phyloP scores from a whole-genome alignment of 2,329 filamentous ascomycete species.

The Grosmannia huntii region DNA sequence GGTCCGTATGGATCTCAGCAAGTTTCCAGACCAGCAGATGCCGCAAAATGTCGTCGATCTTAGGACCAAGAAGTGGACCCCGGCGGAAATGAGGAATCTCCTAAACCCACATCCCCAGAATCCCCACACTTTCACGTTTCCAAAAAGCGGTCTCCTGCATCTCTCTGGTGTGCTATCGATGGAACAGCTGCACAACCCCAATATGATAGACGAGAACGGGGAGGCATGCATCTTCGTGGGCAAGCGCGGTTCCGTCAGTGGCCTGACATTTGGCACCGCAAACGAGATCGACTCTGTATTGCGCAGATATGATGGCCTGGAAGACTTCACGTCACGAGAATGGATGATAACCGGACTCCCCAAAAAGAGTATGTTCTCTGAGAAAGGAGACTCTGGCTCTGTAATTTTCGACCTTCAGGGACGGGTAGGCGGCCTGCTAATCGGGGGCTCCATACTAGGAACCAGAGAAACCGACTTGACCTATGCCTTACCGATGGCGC shows the following conservation, averaged over 20 bases:
- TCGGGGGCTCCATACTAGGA: neutral
- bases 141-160: neutral
- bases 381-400: neutral
- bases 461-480: neutral
- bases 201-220: neutral
- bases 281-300: neutral
- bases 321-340: neutral
- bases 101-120: neutral
- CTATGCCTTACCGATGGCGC: constrained; percentile 1
- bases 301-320: neutral
- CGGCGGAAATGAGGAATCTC: neutral
- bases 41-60: neutral
- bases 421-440: neutral
- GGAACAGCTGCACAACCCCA: neutral
- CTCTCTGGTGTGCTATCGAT: neutral
- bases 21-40: neutral
- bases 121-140: neutral
- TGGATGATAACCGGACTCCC: neutral
- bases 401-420: neutral
- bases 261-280: constrained; percentile 1
- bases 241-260: neutral
- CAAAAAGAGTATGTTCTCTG: neutral
- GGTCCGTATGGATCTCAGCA: neutral
- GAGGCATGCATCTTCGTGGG: neutral
- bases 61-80: neutral